These are phyloP conservation scores for Acacia melanoxylon DNA, from an alignment of 306 rosid species.

Conservation along the genomic window DNA sequence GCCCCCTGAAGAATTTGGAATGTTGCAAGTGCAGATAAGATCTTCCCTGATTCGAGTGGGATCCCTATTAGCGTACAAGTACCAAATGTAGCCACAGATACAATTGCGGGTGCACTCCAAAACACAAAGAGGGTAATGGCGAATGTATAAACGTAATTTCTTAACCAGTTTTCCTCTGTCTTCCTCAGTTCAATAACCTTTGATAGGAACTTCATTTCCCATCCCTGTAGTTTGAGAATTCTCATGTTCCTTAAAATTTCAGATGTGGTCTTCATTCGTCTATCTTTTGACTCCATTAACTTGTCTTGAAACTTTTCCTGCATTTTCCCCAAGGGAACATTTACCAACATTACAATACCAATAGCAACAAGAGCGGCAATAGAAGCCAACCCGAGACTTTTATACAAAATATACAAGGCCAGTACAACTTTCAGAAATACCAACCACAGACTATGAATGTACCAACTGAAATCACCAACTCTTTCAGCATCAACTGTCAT, in stretches of 20 bases:
- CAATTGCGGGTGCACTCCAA: slow-evolving; percentile 53
- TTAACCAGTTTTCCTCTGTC: slow-evolving; percentile 48
- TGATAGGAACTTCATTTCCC: slow-evolving; percentile 67
- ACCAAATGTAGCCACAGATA: slow-evolving; percentile 51
- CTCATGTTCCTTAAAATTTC: slow-evolving; percentile 63
- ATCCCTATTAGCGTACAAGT: slow-evolving; percentile 47
- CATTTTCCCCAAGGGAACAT: slow-evolving; percentile 47
- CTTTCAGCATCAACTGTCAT: slow-evolving; percentile 58
- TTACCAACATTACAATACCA: slow-evolving; percentile 42
- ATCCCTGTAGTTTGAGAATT: slow-evolving; percentile 66
- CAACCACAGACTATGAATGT: slow-evolving; percentile 46
- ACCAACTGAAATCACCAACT: slow-evolving; percentile 41
- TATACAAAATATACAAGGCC: slow-evolving; percentile 47
- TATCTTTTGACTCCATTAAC: slow-evolving; percentile 60
- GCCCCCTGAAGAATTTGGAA: slow-evolving; percentile 52
- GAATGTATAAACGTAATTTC: slow-evolving; percentile 32
- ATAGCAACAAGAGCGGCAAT: slow-evolving; percentile 48
- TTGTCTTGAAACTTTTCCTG: slow-evolving; percentile 46
- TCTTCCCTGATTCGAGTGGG: slow-evolving; percentile 60
- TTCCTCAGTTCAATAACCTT: slow-evolving; percentile 44
- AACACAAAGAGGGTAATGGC: slow-evolving; percentile 43
- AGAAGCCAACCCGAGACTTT: slow-evolving; percentile 51
- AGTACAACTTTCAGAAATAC: slow-evolving; percentile 36
- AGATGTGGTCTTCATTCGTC: slow-evolving; percentile 55
- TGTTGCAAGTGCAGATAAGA: slow-evolving; percentile 58